These are phyloP conservation scores for Pezicula rhizophila DNA, from an alignment of 2,329 filamentous ascomycete species.

Conservation along the genomic window DNA sequence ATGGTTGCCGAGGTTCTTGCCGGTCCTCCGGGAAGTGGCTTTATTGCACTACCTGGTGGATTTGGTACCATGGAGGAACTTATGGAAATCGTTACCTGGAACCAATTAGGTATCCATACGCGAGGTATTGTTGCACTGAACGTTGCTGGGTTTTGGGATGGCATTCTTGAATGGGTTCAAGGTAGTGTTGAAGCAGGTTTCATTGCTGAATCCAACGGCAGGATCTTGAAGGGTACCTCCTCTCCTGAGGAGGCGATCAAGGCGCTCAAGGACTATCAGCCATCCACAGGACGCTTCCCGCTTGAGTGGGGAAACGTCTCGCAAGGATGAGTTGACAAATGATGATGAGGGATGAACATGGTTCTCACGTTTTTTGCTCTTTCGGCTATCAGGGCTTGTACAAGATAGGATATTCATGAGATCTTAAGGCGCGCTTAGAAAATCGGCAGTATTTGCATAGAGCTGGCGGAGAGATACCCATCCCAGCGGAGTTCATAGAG, in stretches of 20 bases:
- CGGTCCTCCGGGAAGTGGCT: conserved; percentile 77
- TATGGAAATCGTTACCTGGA: conserved; percentile 89
- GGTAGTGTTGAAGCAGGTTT: conserved; percentile 73
- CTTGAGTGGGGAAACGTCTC: conserved; percentile 64
- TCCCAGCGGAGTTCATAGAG: too few relatives aligned
- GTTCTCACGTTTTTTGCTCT: too few relatives aligned
- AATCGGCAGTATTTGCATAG: not conserved
- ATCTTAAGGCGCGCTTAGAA: too few relatives aligned
- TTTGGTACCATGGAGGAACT: conserved; percentile 96
- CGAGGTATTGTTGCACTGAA: conserved; percentile 77
- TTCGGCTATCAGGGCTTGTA: too few relatives aligned
- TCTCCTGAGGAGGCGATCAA: conserved; percentile 66
- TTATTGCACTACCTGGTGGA: conserved; percentile 81
- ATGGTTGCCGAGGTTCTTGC: conserved; percentile 86
- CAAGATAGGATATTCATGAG: too few relatives aligned
- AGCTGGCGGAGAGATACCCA: not conserved
- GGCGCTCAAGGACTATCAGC: conserved; percentile 67
- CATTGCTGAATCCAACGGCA: conserved; percentile 61
- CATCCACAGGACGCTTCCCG: conserved; percentile 69
- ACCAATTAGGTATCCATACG: conserved; percentile 88
- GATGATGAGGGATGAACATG: not conserved
- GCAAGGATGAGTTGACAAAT: not conserved
- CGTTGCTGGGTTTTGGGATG: conserved; percentile 87
- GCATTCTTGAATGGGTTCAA: conserved; percentile 74
- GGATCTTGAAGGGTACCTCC: conserved; percentile 73